Percentiles rank a stretch among this genome's conserved stretches.
Conservation (phyloP, 2,329 filamentous ascomycete genomes). For the Diplocarpon mali region DNA sequence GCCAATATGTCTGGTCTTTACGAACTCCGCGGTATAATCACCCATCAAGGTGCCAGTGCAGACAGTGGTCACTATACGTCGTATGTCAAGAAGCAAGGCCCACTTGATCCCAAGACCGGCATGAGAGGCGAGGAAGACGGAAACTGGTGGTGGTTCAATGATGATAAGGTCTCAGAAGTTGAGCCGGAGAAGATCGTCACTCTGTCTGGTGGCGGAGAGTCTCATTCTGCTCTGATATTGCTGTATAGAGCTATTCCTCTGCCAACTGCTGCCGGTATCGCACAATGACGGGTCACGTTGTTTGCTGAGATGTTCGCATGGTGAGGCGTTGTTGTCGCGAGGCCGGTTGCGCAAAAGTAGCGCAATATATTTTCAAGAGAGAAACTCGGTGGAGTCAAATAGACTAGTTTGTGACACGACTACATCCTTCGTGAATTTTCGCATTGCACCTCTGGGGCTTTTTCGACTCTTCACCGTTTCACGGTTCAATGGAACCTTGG, state of each 20-base stretch:
- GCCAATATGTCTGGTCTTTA: conserved; percentile 92
- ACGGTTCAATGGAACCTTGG: no score
- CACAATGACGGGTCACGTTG: conserved; percentile 9
- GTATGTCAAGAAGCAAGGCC: conserved; percentile 85
- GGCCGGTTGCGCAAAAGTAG: conserved; percentile 1
- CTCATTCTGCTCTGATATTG: conserved; percentile 71
- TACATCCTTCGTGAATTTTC: no score
- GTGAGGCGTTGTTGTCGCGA: conserved; percentile 8
- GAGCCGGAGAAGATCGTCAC: conserved; percentile 82
- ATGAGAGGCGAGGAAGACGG: conserved; percentile 74
- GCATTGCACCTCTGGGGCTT: no score
- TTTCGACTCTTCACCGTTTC: no score
- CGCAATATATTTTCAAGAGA: neutral
- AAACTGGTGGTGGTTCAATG: conserved; percentile 99
- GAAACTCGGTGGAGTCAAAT: neutral
- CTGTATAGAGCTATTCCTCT: conserved; percentile 67
- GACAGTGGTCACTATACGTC: conserved; percentile 98
- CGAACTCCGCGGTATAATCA: conserved; percentile 86
- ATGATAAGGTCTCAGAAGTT: conserved; percentile 93
- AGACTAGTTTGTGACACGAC: no score
- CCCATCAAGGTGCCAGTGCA: conserved; percentile 91
- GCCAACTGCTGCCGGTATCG: conserved; percentile 41
- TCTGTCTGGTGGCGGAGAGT: conserved; percentile 80
- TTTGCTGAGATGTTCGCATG: conserved; percentile 8
- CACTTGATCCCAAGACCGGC: conserved; percentile 62